A percentile compares a stretch with the other conserved stretches of the same genome.
phyloP scores from a whole-genome alignment of 1,284 basidiomycete species.

The Vanrija sp. region DNA sequence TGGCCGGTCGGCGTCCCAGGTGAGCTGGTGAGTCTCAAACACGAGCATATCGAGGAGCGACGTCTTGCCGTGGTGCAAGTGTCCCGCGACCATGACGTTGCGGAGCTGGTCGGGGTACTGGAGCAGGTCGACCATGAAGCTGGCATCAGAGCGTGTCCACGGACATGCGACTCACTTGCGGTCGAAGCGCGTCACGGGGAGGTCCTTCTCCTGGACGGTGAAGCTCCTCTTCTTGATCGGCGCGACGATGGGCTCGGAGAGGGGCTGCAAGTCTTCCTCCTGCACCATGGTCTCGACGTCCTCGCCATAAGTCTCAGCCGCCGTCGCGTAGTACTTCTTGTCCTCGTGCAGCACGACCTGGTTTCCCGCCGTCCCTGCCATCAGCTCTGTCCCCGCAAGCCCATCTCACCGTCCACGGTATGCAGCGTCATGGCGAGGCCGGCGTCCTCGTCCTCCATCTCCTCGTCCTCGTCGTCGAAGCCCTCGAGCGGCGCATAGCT shows the following conservation, averaged over 20 bases:
- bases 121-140: slow-evolving; percentile 89
- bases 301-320: slow-evolving; percentile 84
- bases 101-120: slow-evolving; percentile 90
- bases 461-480: slow-evolving; percentile 39
- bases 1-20: slow-evolving; percentile 87
- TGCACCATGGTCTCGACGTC: slow-evolving; percentile 96
- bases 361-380: slow-evolving; percentile 52
- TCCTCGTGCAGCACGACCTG: slow-evolving; percentile 93
- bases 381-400: not conserved
- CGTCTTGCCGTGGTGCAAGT: slow-evolving; percentile 97
- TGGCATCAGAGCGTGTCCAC: slow-evolving; percentile 39
- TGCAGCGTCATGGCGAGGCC: slow-evolving; percentile 44
- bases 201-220: slow-evolving; percentile 84
- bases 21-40: slow-evolving; percentile 91
- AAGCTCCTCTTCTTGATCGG: slow-evolving; percentile 91
- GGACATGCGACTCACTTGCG: slow-evolving; percentile 63
- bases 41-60: slow-evolving; percentile 94
- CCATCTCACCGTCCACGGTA: slow-evolving; percentile 40
- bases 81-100: slow-evolving; percentile 90
- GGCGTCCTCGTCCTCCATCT: slow-evolving; percentile 35
- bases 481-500: slow-evolving; percentile 48
- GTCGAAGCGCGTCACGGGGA: slow-evolving; percentile 89
- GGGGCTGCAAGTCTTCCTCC: slow-evolving; percentile 94
- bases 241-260: slow-evolving; percentile 91
- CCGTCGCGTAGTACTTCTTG: slow-evolving; percentile 96